A percentile compares a stretch with the other conserved stretches of the same genome.
These are phyloP conservation scores for Cicer judaicum DNA, from an alignment of 306 rosid genomes.

Conservation along the genomic window DNA sequence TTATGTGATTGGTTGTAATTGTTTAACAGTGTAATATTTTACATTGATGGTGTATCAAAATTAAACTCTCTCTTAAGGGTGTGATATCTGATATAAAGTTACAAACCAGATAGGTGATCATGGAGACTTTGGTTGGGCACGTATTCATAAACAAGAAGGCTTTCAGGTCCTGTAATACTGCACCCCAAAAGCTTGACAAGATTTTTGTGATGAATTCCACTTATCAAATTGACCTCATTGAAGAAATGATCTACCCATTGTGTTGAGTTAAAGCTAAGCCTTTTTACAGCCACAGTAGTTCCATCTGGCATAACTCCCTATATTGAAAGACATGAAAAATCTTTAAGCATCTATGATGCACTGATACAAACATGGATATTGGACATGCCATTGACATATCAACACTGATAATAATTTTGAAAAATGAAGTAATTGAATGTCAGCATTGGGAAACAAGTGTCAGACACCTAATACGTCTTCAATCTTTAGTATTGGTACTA, in stretches of 20 bases:
- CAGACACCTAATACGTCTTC: too few species aligned
- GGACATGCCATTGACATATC: too few species aligned
- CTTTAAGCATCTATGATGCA: neutral
- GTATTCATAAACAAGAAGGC: constrained; percentile 49
- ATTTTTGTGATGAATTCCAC: constrained; percentile 45
- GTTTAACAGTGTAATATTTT: too few species aligned
- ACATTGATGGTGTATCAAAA: too few species aligned
- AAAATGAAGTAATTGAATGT: too few species aligned
- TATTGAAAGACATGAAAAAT: neutral
- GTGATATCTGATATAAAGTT: neutral
- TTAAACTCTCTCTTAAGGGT: too few species aligned
- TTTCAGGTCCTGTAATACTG: constrained; percentile 52
- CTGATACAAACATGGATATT: too few species aligned
- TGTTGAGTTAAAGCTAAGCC: constrained; percentile 44
- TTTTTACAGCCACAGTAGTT: constrained; percentile 39
- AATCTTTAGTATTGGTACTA: too few species aligned
- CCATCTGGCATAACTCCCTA: constrained; percentile 47
- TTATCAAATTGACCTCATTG: constrained; percentile 46
- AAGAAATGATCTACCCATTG: constrained; percentile 51
- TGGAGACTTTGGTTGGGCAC: constrained; percentile 43
- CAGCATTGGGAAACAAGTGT: too few species aligned
- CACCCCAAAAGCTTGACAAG: constrained; percentile 48
- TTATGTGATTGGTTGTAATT: too few species aligned
- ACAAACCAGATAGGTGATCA: constrained; percentile 41
- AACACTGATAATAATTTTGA: too few species aligned